Base-by-base conservation (phyloP, 441 rosid species). In the Aquilaria agallochum region DNA sequence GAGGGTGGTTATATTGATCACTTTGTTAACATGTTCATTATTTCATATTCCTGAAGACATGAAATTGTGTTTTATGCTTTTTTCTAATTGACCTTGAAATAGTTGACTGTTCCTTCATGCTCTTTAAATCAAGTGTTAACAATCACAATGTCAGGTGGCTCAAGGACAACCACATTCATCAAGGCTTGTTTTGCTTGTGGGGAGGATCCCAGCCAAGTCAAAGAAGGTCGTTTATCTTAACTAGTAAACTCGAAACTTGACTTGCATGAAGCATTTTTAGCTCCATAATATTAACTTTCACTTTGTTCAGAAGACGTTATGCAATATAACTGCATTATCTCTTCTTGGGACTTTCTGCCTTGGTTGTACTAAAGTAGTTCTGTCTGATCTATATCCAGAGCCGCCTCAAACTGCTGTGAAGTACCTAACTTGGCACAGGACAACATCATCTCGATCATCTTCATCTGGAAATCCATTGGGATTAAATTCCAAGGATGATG, bases 121-220 rank as follows among this genome's bases (percentile, higher is more conserved):
- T 68, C 67, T 58, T 51, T 47, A 1, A 34, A 15, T 7, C 31
- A 52, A 45, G 68, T 32, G 30, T 62, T 50, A 2, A 50, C 55
- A 50, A 50, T 33, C 60, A 15, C 51, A 57, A 5, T 81, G 60
- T 68, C 81, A 95, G 99, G 83, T 67, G 78, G 78, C 42, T 67
- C 88, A 1, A 54, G 76, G 67, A 70, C 76, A 63, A 76, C 90
- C 45, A 72, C 83, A 55, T 71, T 85, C 72, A 56, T 95, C 53
- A 90, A 78, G 74, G 90, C 85, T n/a, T 95, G 95, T 70, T 85
- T 95, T 71, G 85, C 95, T 71, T 95, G 99, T 64, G 96, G 97
- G 60, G 93, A 85, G 58, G 91, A 86, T 58, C 88, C 75, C 14
- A 78, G 36, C 66, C 86, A 84, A 64, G 77, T 88, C 56, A 92